phyloP scores from a whole-genome alignment of 2,329 filamentous ascomycete genomes.

The Colletotrichum graminicola region DNA sequence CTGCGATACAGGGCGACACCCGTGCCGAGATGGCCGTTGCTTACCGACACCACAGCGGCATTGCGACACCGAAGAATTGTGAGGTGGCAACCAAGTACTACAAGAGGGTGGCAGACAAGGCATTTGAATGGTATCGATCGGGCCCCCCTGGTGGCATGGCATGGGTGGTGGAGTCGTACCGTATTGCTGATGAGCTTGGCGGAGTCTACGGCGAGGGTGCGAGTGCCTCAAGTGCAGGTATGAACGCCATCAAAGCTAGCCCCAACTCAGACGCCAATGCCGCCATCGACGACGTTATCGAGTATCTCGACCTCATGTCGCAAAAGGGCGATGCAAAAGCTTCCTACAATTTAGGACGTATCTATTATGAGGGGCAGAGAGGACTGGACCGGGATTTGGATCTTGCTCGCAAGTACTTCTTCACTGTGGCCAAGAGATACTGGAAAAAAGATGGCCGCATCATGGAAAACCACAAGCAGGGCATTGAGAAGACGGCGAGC shows the following conservation, averaged over 20 bases:
- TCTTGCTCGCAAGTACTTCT: constrained; percentile 84
- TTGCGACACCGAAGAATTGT: constrained; percentile 88
- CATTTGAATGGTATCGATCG: constrained; percentile 86
- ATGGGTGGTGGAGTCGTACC: constrained; percentile 82
- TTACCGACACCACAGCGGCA: constrained; percentile 86
- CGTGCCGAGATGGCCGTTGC: constrained; percentile 94
- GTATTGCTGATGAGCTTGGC: constrained; percentile 89
- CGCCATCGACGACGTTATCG: constrained; percentile 91
- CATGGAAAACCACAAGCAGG: constrained; percentile 75
- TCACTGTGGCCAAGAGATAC: constrained; percentile 81
- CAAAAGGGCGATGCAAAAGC: constrained; percentile 91
- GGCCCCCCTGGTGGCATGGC: constrained; percentile 90
- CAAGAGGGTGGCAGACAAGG: constrained; percentile 93
- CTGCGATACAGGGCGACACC: constrained; percentile 84
- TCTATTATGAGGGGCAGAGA: constrained; percentile 89
- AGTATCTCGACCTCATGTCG: constrained; percentile 91
- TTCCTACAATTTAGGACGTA: constrained; percentile 85
- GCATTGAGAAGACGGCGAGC: constrained; percentile 81
- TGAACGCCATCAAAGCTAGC: constrained; percentile 80
- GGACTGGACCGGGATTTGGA: constrained; percentile 79
- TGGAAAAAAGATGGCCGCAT: constrained; percentile 85
- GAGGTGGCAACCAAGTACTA: constrained; percentile 89
- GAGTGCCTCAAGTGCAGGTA: constrained; percentile 87
- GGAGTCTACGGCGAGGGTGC: constrained; percentile 97
- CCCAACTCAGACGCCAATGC: constrained; percentile 85